Conservation (phyloP, 2,329 filamentous ascomycete species). For the Rhexocercosporidium sp. region DNA sequence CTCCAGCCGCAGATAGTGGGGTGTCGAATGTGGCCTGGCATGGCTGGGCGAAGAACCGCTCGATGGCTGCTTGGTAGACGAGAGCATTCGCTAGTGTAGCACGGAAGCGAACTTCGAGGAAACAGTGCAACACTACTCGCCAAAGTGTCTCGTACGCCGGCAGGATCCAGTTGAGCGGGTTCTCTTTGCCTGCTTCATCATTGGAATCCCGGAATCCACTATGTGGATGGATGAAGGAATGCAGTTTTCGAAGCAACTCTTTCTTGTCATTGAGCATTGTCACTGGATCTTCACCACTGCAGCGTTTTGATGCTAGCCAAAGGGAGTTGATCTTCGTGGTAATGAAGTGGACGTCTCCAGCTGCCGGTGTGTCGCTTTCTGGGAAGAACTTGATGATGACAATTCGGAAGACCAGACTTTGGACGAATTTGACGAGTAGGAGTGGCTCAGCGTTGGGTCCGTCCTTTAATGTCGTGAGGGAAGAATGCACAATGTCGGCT, state of each 20-base stretch:
- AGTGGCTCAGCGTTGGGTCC: neutral
- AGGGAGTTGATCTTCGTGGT: conserved; percentile 25
- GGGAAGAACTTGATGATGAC: conserved; percentile 27
- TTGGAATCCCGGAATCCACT: neutral
- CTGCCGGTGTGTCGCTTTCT: neutral
- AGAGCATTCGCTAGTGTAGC: neutral
- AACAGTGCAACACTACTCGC: conserved; percentile 22
- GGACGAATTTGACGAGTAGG: conserved; percentile 15
- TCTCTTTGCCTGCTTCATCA: neutral
- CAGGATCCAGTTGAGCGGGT: conserved; percentile 26
- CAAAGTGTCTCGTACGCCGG: conserved; percentile 26
- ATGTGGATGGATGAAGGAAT: neutral
- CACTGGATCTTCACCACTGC: neutral
- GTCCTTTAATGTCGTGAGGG: neutral
- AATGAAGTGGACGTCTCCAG: conserved; percentile 19
- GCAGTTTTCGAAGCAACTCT: neutral
- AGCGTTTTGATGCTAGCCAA: neutral
- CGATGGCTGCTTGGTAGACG: neutral
- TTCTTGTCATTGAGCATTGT: neutral
- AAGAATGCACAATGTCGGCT: neutral
- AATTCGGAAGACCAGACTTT: conserved; percentile 22
- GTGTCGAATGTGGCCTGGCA: neutral
- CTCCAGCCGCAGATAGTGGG: neutral
- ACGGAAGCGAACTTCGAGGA: conserved; percentile 27
- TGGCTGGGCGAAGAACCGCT: neutral